These are phyloP conservation scores for Tremellales sp. DNA, from an alignment of 1,284 basidiomycete genomes.

Conservation along the genomic window DNA sequence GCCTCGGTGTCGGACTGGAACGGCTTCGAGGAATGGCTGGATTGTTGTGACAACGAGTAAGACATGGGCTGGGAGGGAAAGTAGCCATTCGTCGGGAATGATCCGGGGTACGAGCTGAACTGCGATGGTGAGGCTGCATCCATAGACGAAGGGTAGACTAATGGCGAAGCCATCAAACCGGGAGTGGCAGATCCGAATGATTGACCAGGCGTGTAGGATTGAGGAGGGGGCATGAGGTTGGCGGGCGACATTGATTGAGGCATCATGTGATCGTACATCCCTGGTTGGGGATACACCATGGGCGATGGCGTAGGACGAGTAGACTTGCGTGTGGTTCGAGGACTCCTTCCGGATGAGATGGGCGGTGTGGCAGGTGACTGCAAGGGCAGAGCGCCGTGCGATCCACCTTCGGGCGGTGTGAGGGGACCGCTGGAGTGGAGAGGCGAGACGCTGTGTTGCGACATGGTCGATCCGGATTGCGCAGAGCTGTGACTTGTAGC, in stretches of 20 bases:
- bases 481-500: not conserved
- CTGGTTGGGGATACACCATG: no score
- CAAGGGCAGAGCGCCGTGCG: no score
- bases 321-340: no score
- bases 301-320: no score
- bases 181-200: not conserved
- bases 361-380: no score
- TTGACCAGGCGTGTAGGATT: no score
- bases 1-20: not conserved
- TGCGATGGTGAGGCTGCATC: not conserved
- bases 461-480: not conserved
- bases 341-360: no score
- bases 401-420: not conserved
- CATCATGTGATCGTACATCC: no score
- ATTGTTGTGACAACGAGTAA: not conserved
- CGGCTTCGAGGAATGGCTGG: not conserved
- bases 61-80: not conserved
- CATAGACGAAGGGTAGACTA: not conserved
- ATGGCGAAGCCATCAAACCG: not conserved
- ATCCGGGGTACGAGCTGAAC: slow-evolving; percentile 1
- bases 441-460: not conserved
- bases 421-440: not conserved
- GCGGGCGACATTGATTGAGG: no score
- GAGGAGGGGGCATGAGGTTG: no score
- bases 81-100: slow-evolving; percentile 3